Evolutionary conservation across 129 eudicot genomes (phyloP).

Genomic region (Escallonia rubra): DNA sequence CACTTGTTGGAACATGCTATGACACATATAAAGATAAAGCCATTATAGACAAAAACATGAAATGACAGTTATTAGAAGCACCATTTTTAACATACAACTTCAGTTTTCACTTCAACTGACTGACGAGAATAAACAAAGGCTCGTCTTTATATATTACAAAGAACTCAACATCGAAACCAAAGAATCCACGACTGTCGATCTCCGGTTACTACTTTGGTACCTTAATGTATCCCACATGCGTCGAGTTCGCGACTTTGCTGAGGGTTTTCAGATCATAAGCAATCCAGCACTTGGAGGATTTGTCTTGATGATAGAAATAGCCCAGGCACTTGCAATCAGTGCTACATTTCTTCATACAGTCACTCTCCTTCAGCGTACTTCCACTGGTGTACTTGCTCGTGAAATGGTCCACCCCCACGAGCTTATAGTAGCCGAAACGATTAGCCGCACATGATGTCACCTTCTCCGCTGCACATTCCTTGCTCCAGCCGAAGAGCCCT

Average conservation of each 20-base stretch:
- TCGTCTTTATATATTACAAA: no score
- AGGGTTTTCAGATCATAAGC: constrained; percentile 3
- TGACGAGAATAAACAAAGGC: no score
- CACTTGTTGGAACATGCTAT: no score
- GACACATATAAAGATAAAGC: no score
- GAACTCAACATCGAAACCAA: no score
- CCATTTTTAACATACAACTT: no score
- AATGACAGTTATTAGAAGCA: no score
- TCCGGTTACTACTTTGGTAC: background rate
- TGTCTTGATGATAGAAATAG: background rate
- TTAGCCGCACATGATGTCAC: constrained; percentile 4
- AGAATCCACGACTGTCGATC: no score
- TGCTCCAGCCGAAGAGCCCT: constrained; percentile 26
- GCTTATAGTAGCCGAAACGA: constrained; percentile 1
- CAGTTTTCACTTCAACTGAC: no score
- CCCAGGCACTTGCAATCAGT: constrained; percentile 16
- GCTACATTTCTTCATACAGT: constrained; percentile 6
- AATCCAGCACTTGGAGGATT: constrained; percentile 6
- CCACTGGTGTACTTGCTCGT: background rate
- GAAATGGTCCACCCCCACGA: constrained; percentile 12
- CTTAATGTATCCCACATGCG: background rate
- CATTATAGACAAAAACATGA: no score
- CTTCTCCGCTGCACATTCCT: constrained; percentile 11
- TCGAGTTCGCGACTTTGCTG: background rate
- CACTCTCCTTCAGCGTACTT: background rate